A percentile compares a stretch with the other conserved stretches of the same genome.
Conservation (phyloP, 2,329 filamentous ascomycete species). For the Exutisphaerella laricina region DNA sequence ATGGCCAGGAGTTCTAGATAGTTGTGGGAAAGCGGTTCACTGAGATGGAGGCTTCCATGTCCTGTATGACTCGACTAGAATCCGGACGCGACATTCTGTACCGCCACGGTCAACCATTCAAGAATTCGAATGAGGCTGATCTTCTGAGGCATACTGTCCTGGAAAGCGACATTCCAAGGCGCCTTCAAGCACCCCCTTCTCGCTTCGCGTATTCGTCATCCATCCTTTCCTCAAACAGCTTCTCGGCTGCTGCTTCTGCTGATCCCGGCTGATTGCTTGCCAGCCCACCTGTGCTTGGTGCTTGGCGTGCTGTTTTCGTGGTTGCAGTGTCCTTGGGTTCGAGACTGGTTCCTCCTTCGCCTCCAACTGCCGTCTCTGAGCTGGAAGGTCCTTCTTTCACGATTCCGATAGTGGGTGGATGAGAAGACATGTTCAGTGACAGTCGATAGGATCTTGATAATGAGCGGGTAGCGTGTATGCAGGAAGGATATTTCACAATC, state of each 20-base stretch:
- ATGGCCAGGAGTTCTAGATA: no score
- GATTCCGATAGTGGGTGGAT: no score
- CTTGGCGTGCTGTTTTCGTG: constrained; percentile 14
- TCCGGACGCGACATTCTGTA: no score
- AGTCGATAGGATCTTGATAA: background rate
- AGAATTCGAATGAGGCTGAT: no score
- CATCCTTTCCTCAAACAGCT: constrained; percentile 38
- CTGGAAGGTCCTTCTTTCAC: constrained; percentile 22
- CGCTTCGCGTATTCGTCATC: constrained; percentile 43
- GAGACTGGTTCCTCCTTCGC: constrained; percentile 15
- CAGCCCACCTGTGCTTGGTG: constrained; percentile 21
- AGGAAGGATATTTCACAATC: constrained; percentile 6
- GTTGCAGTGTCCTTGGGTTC: constrained; percentile 21
- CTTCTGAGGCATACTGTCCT: no score
- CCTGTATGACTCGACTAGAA: no score
- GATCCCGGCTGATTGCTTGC: constrained; percentile 28
- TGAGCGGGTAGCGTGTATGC: background rate
- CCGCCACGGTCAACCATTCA: no score
- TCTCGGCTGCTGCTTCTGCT: constrained; percentile 33
- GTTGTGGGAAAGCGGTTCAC: no score
- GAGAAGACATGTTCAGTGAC: no score
- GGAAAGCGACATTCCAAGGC: no score
- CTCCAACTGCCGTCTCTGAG: constrained; percentile 26
- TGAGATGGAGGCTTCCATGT: no score
- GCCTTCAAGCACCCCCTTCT: constrained; percentile 40